phyloP scores from a whole-genome alignment of 2,329 filamentous ascomycete species.

The Graphilbum fragrans region DNA sequence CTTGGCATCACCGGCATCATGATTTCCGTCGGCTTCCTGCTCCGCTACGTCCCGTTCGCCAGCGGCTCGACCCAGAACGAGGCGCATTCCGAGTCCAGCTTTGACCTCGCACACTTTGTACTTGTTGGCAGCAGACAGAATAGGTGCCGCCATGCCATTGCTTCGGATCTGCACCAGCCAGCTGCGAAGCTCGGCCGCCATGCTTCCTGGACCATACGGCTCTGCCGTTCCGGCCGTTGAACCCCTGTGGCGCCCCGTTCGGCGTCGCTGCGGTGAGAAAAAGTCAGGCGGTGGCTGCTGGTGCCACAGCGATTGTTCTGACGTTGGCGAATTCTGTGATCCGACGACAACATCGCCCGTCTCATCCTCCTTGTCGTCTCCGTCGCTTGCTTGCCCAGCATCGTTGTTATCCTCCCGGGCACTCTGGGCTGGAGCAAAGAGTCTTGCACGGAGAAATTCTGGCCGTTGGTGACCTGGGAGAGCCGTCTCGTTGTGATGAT shows the following conservation, averaged over 20 bases:
- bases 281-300: constrained; percentile 7
- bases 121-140: neutral
- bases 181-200: constrained; percentile 28
- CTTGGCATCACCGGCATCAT: neutral
- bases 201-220: constrained; percentile 24
- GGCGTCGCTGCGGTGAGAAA: constrained; percentile 9
- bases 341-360: neutral
- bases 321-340: too few relatives aligned
- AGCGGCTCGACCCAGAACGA: neutral
- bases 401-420: too few relatives aligned
- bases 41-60: neutral
- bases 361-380: neutral
- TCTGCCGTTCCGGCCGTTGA: too few relatives aligned
- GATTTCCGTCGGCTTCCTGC: neutral
- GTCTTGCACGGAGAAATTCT: too few relatives aligned
- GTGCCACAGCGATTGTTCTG: neutral
- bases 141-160: constrained; percentile 1
- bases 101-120: neutral
- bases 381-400: too few relatives aligned
- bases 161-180: constrained; percentile 32
- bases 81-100: neutral
- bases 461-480: too few relatives aligned
- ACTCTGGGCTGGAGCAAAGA: too few relatives aligned
- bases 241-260: neutral
- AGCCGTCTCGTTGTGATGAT: too few relatives aligned